Evolutionary conservation across 1,284 basidiomycete species (phyloP).

Genomic region (Hymenochaete sp.): DNA sequence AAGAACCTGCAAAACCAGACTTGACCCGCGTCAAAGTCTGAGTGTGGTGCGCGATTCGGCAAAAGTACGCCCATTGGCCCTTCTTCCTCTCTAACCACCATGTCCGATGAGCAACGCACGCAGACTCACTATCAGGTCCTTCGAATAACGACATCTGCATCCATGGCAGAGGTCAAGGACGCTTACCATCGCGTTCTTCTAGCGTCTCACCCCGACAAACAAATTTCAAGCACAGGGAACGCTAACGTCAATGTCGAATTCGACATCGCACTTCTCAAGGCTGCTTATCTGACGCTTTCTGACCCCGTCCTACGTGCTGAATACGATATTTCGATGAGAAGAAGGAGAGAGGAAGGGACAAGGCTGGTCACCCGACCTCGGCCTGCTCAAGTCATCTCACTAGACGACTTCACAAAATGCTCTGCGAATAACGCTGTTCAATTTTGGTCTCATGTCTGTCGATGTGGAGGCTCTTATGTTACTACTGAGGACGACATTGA

Average conservation of each 20-base stretch:
- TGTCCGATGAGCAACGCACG: too few species aligned
- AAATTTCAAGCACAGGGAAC: too few species aligned
- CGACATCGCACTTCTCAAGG: slow-evolving; percentile 19
- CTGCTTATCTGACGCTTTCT: slow-evolving; percentile 22
- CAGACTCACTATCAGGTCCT: slow-evolving; percentile 28
- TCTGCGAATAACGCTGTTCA: slow-evolving; percentile 21
- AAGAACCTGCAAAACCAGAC: too few species aligned
- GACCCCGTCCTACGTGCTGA: slow-evolving; percentile 34
- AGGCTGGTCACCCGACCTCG: slow-evolving; percentile 38
- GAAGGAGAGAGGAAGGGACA: too few species aligned
- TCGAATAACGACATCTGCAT: slow-evolving; percentile 26
- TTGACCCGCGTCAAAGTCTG: too few species aligned
- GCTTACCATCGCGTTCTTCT: slow-evolving; percentile 65
- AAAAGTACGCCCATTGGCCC: too few species aligned
- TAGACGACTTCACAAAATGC: slow-evolving; percentile 65
- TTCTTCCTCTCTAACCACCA: too few species aligned
- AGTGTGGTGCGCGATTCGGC: too few species aligned
- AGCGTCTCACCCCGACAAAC: slow-evolving; percentile 61
- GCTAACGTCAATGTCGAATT: too few species aligned
- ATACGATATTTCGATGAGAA: slow-evolving; percentile 41
- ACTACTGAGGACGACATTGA: slow-evolving; percentile 55
- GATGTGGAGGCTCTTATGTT: slow-evolving; percentile 58
- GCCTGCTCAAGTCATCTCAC: slow-evolving; percentile 67
- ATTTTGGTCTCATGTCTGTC: slow-evolving; percentile 52
- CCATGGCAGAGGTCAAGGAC: slow-evolving; percentile 45